phyloP scores from a whole-genome alignment of 352 stramenopile species.

The Phytopythium delawarense region DNA sequence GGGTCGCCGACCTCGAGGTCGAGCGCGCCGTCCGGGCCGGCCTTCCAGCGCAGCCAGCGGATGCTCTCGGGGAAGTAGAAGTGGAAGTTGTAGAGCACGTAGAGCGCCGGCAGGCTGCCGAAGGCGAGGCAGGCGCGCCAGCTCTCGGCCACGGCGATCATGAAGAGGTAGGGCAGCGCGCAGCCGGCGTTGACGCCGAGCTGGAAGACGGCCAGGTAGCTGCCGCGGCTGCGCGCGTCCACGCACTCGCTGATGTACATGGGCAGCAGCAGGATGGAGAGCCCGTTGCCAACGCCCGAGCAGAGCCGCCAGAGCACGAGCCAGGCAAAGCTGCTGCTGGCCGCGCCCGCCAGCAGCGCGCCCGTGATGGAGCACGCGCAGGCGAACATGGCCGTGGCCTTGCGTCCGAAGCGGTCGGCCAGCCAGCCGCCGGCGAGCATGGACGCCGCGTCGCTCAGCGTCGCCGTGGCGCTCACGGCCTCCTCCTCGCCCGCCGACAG shows the following conservation, averaged over 20 bases:
- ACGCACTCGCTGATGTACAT: constrained; percentile 89
- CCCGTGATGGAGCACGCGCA: constrained; percentile 69
- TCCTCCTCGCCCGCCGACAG: constrained; percentile 69
- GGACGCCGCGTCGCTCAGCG: constrained; percentile 70
- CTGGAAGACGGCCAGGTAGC: constrained; percentile 76
- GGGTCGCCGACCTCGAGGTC: constrained; percentile 32
- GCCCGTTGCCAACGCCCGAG: constrained; percentile 71
- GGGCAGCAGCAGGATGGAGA: constrained; percentile 82
- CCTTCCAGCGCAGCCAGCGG: constrained; percentile 72
- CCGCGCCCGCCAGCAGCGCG: constrained; percentile 44
- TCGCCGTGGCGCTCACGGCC: constrained; percentile 72
- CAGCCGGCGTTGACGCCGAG: constrained; percentile 78
- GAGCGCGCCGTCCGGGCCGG: constrained; percentile 36
- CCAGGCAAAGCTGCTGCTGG: constrained; percentile 52
- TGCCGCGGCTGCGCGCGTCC: constrained; percentile 50
- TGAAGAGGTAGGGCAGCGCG: constrained; percentile 76
- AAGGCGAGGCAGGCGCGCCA: constrained; percentile 75
- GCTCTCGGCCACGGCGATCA: constrained; percentile 70
- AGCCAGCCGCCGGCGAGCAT: constrained; percentile 76
- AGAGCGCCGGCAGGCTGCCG: constrained; percentile 65
- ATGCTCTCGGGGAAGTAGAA: constrained; percentile 75
- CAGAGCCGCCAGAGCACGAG: constrained; percentile 70
- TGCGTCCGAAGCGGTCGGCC: constrained; percentile 71
- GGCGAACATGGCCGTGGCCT: constrained; percentile 65
- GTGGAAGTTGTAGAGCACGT: constrained; percentile 74